phyloP scores from a whole-genome alignment of 306 rosid species.

The Sphenostylis stenocarpa region DNA sequence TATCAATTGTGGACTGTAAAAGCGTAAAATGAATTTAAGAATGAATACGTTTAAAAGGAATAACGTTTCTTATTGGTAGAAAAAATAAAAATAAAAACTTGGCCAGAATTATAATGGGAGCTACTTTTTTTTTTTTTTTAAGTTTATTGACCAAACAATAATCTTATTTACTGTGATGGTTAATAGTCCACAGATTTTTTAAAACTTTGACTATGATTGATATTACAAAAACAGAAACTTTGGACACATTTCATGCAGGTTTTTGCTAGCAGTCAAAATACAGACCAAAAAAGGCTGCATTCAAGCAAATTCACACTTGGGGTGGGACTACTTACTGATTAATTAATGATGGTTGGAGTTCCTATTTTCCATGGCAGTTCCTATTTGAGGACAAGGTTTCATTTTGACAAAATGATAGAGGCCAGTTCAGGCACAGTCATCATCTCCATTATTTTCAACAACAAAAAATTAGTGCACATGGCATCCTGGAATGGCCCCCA shows the following conservation, averaged over 20 bases:
- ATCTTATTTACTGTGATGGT: too few species aligned
- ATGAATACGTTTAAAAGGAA: too few species aligned
- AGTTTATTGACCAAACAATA: too few species aligned
- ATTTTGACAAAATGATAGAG: constrained; percentile 38
- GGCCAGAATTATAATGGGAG: too few species aligned
- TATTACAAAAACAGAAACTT: not conserved
- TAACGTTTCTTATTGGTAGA: too few species aligned
- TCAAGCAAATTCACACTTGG: not conserved
- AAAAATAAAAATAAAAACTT: too few species aligned
- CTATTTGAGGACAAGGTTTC: not conserved
- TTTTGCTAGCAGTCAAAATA: not conserved
- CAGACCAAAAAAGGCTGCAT: not conserved
- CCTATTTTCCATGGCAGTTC: constrained; percentile 11
- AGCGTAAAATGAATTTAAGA: too few species aligned
- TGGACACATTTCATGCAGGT: constrained; percentile 29
- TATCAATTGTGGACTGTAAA: too few species aligned
- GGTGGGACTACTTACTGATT: not conserved
- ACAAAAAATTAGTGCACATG: constrained; percentile 59
- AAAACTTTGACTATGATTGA: not conserved
- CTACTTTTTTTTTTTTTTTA: too few species aligned
- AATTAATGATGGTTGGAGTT: not conserved
- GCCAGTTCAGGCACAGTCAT: constrained; percentile 55
- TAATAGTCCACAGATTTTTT: too few species aligned
- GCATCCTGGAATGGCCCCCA: constrained; percentile 44
- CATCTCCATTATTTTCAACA: constrained; percentile 46